Evolutionary conservation across 2,329 filamentous ascomycete species (phyloP).

Genomic region (Aspergillus ibericus): DNA sequence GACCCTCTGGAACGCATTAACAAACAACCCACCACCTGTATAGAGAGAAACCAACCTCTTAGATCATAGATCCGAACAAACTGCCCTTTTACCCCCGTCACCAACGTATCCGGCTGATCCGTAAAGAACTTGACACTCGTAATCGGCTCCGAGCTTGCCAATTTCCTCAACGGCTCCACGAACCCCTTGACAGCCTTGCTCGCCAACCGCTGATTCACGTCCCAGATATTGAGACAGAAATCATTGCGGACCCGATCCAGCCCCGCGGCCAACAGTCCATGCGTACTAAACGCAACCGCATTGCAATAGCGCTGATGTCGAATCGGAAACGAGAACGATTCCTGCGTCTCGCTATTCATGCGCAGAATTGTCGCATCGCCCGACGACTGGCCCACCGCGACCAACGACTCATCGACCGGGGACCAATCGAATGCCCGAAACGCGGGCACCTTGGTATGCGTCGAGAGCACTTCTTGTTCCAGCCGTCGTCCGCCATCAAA

Average conservation of each 20-base stretch:
- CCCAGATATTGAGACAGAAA: slow-evolving; percentile 65
- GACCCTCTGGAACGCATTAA: slow-evolving; percentile 29
- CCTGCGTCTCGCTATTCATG: slow-evolving; percentile 52
- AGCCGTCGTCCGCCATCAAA: slow-evolving; percentile 41
- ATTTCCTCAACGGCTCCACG: slow-evolving; percentile 55
- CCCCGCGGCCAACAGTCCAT: slow-evolving; percentile 60
- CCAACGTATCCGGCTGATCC: slow-evolving; percentile 59
- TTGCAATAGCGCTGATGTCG: slow-evolving; percentile 65
- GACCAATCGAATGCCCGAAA: slow-evolving; percentile 69
- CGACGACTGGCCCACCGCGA: slow-evolving; percentile 61
- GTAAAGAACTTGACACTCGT: slow-evolving; percentile 66
- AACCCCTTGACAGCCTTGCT: slow-evolving; percentile 35
- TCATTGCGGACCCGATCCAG: slow-evolving; percentile 65
- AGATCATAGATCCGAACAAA: slow-evolving; percentile 64
- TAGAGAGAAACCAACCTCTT: slow-evolving; percentile 47
- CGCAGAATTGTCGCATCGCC: slow-evolving; percentile 62
- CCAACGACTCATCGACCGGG: slow-evolving; percentile 56
- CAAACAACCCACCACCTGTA: not conserved
- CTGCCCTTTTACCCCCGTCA: slow-evolving; percentile 61
- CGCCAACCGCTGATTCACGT: slow-evolving; percentile 53
- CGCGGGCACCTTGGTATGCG: slow-evolving; percentile 57
- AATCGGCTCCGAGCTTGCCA: slow-evolving; percentile 63
- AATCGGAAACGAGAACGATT: slow-evolving; percentile 55
- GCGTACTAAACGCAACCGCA: slow-evolving; percentile 60
- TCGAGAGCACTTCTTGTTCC: slow-evolving; percentile 54